phyloP scores from a whole-genome alignment of 176 grass and related monocot genomes.

The Eragrostis nindensis region DNA sequence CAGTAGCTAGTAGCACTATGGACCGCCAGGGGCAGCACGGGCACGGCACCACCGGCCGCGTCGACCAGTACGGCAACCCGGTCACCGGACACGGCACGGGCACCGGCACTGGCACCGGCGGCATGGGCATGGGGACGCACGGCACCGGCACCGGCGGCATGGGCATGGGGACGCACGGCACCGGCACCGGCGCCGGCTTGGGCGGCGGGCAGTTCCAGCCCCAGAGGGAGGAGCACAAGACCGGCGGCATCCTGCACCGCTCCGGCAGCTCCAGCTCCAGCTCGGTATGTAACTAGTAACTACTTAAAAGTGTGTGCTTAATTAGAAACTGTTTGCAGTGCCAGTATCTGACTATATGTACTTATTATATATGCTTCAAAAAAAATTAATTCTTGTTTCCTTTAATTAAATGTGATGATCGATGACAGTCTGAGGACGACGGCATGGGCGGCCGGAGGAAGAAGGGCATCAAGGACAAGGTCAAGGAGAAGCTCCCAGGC shows the following conservation, averaged over 20 bases:
- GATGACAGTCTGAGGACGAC: slow-evolving; percentile 56
- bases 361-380: neutral
- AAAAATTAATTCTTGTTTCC: no score
- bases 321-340: no score
- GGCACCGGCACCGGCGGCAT: slow-evolving; percentile 19
- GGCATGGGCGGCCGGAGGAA: slow-evolving; percentile 62
- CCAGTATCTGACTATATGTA: no score
- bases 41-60: slow-evolving; percentile 34
- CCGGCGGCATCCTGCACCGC: slow-evolving; percentile 52
- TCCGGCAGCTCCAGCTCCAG: slow-evolving; percentile 61
- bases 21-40: slow-evolving; percentile 36
- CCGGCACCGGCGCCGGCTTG: slow-evolving; percentile 6
- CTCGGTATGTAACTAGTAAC: slow-evolving; percentile 44
- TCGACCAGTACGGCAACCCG: slow-evolving; percentile 59
- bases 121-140: neutral
- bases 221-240: slow-evolving; percentile 37
- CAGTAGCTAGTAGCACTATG: neutral
- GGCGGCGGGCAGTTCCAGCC: slow-evolving; percentile 48
- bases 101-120: neutral
- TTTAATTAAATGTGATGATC: no score
- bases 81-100: neutral
- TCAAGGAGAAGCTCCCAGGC: slow-evolving; percentile 68
- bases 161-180: slow-evolving; percentile 6
- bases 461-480: slow-evolving; percentile 73
- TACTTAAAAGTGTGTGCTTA: no score